A percentile compares a stretch with the other conserved stretches of the same genome.
Evolutionary conservation across 805 yeast species (phyloP).

Genomic region (Teunomyces barrocoloradensis): DNA sequence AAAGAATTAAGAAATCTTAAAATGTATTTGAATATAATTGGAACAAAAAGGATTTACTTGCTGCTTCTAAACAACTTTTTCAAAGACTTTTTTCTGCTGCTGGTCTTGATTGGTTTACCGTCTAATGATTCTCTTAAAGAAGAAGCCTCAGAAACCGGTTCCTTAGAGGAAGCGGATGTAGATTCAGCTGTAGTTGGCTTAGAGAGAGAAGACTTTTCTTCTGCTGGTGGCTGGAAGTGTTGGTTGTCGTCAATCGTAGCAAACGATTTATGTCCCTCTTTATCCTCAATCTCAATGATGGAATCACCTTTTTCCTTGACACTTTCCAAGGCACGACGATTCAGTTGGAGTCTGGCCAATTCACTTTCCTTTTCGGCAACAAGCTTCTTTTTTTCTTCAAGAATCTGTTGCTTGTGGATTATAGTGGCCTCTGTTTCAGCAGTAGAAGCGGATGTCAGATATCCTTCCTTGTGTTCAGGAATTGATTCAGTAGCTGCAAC

Average conservation of each 20-base stretch:
- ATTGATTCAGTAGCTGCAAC: constrained; percentile 7
- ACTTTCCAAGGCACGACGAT: constrained; percentile 13
- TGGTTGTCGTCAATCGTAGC: constrained; percentile 39
- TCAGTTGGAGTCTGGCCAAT: constrained; percentile 17
- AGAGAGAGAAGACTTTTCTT: background rate
- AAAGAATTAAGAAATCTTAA: background rate
- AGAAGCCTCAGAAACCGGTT: constrained; percentile 4
- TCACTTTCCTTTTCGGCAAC: constrained; percentile 21
- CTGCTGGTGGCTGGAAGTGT: constrained; percentile 18
- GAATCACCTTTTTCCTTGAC: constrained; percentile 17
- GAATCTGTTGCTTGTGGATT: constrained; percentile 7
- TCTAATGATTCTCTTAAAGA: background rate
- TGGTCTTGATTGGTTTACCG: background rate
- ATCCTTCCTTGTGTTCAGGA: constrained; percentile 7
- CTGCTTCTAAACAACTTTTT: constrained; percentile 13
- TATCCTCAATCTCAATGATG: constrained; percentile 12
- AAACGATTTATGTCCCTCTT: constrained; percentile 11
- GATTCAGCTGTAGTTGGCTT: background rate
- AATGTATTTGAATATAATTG: background rate
- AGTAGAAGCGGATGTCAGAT: constrained; percentile 11
- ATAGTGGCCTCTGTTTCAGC: background rate
- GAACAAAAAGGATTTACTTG: constrained; percentile 5
- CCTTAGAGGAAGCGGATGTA: constrained; percentile 1
- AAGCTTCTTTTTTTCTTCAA: constrained; percentile 13
- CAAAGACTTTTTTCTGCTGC: constrained; percentile 10